These are phyloP conservation scores for Chalciporus sp. DNA, from an alignment of 1,284 basidiomycete species.

Conservation along the genomic window DNA sequence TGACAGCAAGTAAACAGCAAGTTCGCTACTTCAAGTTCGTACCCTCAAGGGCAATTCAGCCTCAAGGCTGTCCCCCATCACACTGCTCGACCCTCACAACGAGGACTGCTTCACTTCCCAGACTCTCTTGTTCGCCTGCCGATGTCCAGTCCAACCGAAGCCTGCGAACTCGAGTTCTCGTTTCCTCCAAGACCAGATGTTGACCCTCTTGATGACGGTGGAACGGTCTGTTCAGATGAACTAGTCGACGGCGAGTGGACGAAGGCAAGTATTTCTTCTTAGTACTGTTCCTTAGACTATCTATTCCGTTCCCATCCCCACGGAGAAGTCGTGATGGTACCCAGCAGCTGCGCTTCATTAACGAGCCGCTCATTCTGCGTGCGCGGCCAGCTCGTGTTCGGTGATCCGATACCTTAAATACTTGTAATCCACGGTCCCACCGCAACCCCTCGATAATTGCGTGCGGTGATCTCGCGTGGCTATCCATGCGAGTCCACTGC, in stretches of 20 bases:
- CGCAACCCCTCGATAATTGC: background rate
- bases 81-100: background rate
- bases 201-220: background rate
- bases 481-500: constrained; percentile 20
- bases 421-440: background rate
- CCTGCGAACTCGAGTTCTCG: constrained; percentile 9
- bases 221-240: constrained; percentile 12
- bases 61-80: background rate
- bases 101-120: background rate
- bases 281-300: background rate
- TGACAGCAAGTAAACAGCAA: background rate
- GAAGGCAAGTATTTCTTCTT: constrained; percentile 23
- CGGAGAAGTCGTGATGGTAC: constrained; percentile 10
- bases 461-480: constrained; percentile 14
- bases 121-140: background rate
- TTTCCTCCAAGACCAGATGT: constrained; percentile 3
- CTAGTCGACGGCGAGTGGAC: constrained; percentile 23
- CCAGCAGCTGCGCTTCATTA: constrained; percentile 1
- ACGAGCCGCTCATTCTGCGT: constrained; percentile 1
- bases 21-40: too few species aligned
- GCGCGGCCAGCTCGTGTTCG: background rate
- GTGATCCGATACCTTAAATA: constrained; percentile 9
- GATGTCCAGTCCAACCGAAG: constrained; percentile 1
- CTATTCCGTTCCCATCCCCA: constrained; percentile 13
- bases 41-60: background rate